Conservation (phyloP, 2,329 filamentous ascomycete genomes). For the Xylaria sp. region DNA sequence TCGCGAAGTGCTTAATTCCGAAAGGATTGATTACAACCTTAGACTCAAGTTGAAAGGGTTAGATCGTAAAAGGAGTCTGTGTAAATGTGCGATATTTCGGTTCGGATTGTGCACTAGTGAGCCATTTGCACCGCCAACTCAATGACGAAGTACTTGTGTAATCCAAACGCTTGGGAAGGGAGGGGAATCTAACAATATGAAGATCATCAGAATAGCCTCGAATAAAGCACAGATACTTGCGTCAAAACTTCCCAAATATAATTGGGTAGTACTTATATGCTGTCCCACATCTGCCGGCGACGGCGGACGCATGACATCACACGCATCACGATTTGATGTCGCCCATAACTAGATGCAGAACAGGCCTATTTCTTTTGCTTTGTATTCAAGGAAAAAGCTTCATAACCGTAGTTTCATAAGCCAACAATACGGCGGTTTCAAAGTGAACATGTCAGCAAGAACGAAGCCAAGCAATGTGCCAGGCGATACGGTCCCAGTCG, state of each 20-base stretch:
- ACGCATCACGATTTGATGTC: background rate
- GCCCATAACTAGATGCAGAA: background rate
- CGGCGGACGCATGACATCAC: conserved; percentile 30
- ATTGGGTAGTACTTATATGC: background rate
- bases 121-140: background rate
- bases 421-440: background rate
- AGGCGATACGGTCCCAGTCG: conserved; percentile 62
- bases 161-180: background rate
- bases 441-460: conserved; percentile 27
- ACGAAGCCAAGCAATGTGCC: conserved; percentile 47
- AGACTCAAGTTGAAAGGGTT: no score
- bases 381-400: background rate
- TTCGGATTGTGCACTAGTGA: no score
- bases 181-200: background rate
- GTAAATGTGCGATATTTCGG: no score
- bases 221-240: background rate
- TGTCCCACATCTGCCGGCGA: conserved; percentile 1
- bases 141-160: conserved; percentile 1
- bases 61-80: no score
- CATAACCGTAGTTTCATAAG: background rate
- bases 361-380: background rate
- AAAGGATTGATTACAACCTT: no score
- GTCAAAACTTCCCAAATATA: background rate
- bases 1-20: no score
- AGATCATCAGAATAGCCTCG: background rate